Percentiles rank a stretch among this genome's conserved stretches.
phyloP scores from a whole-genome alignment of 1,139 yeast genomes.

The Nakaseomyces bracarensis region DNA sequence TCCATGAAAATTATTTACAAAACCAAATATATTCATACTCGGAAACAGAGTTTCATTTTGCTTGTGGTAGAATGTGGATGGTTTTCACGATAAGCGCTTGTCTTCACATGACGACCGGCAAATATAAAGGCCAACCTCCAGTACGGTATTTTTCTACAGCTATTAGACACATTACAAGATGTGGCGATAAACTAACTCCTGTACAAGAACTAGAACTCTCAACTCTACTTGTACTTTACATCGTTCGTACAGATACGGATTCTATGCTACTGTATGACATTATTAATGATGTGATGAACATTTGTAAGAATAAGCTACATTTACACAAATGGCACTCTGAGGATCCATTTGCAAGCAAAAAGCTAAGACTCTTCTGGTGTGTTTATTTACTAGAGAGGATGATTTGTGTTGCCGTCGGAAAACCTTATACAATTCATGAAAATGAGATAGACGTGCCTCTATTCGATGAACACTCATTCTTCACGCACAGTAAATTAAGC shows the following conservation, averaged over 20 bases:
- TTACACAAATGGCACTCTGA: slow-evolving; percentile 37
- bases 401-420: slow-evolving; percentile 49
- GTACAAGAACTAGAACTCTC: slow-evolving; percentile 43
- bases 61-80: slow-evolving; percentile 45
- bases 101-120: slow-evolving; percentile 43
- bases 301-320: slow-evolving; percentile 34
- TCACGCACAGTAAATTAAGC: slow-evolving; percentile 13
- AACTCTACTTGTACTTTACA: slow-evolving; percentile 42
- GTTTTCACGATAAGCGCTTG: slow-evolving; percentile 43
- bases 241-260: slow-evolving; percentile 50
- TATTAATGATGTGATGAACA: slow-evolving; percentile 41
- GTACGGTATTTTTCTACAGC: slow-evolving; percentile 46
- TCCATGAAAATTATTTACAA: slow-evolving; percentile 39
- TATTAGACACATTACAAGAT: slow-evolving; percentile 43
- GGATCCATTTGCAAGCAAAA: slow-evolving; percentile 31
- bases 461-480: slow-evolving; percentile 31
- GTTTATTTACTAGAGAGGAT: slow-evolving; percentile 47
- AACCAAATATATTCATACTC: slow-evolving; percentile 32
- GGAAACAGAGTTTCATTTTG: slow-evolving; percentile 39
- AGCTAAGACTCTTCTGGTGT: slow-evolving; percentile 51
- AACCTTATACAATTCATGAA: slow-evolving; percentile 43
- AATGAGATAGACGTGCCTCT: slow-evolving; percentile 42
- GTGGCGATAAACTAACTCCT: slow-evolving; percentile 34
- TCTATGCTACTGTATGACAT: slow-evolving; percentile 44
- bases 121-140: slow-evolving; percentile 44